Evolutionary conservation across 1,139 yeast genomes (phyloP), one percentile per base, ranked within the genome.

Genomic region (Pichia sp.): DNA sequence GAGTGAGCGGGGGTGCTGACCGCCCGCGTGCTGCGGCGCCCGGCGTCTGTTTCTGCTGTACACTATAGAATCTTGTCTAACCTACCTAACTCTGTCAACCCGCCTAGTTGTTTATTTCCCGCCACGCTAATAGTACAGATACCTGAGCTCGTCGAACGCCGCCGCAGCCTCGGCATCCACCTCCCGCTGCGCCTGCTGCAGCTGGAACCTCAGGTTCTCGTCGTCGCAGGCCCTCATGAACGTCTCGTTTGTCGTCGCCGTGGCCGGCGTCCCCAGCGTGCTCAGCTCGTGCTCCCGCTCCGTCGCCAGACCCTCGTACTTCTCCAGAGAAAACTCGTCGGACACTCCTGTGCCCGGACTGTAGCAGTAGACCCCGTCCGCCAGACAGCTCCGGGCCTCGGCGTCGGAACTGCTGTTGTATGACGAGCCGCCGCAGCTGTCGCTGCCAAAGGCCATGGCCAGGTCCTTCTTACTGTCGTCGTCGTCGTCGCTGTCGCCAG

Each of bases 91-190:
- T 45, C 23, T 45, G 45, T 29, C 32, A 45, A 30, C 32, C 31
- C 32, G 16, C 23, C 23, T 38, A 15, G 10, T 47, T 38, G 32
- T 13, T 13, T 34, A 32, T 23, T 23, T 23, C 26, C 26, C 26
- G 26, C 26, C 26, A 23, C 4, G 26, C 15, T 42, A 55, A 40
- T 49, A 57, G 23, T 57, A 59, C 8, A 59, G 40, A 45, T 59
- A 59, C 16, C 54, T 54, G 3, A 56, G 40, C n/a, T 58, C 59
- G 16, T 56, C 54, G 16, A 56, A 32, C 15, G 47, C 49, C 15
- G 40, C 19, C 26, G 43, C 31, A 31, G 49, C 40, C 23, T 55
- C 41, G 44, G 36, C 23, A 34, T 41, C 23, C 44, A 49, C 51
- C 47, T 49, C 54, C 46, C 55, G 47, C 38, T 48, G 52, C 2